Conservation (phyloP, 352 stramenopile species). For the Phytophthora lateralis region DNA sequence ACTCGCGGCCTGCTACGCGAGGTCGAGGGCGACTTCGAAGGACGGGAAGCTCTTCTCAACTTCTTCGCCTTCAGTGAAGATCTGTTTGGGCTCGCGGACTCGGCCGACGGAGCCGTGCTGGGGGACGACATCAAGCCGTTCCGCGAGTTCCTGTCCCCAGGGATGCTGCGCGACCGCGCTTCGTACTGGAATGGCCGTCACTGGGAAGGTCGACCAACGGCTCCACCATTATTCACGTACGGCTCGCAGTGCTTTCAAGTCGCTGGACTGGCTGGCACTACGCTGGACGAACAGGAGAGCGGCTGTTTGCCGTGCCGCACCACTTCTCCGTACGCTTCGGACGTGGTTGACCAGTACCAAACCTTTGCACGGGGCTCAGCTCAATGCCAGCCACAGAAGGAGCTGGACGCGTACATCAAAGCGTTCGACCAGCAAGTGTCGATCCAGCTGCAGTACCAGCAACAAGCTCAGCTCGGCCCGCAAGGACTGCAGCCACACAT, state of each 20-base stretch:
- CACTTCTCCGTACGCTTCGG: constrained; percentile 58
- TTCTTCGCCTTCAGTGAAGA: constrained; percentile 76
- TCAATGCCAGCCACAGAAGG: constrained; percentile 69
- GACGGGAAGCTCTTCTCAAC: constrained; percentile 68
- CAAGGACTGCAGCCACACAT: constrained; percentile 78
- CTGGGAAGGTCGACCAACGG: constrained; percentile 76
- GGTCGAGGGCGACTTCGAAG: constrained; percentile 85
- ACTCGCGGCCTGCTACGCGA: constrained; percentile 74
- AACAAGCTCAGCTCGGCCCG: constrained; percentile 57
- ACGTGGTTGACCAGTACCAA: constrained; percentile 53
- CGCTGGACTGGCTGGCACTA: constrained; percentile 36
- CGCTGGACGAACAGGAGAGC: constrained; percentile 22
- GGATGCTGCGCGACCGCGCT: constrained; percentile 52
- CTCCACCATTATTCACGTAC: constrained; percentile 74
- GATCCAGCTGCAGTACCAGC: constrained; percentile 80
- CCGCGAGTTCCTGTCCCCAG: constrained; percentile 51
- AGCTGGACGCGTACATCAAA: constrained; percentile 83
- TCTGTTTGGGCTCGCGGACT: constrained; percentile 64
- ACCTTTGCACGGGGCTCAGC: constrained; percentile 23
- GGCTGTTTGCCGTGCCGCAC: constrained; percentile 70
- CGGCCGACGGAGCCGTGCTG: constrained; percentile 17
- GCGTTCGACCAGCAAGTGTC: constrained; percentile 82
- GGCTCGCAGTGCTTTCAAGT: constrained; percentile 61
- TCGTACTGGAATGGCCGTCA: constrained; percentile 85
- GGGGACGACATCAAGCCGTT: constrained; percentile 56